phyloP scores from a whole-genome alignment of 192 early-diverging fungal genomes.

The Entomortierella beljakovae region DNA sequence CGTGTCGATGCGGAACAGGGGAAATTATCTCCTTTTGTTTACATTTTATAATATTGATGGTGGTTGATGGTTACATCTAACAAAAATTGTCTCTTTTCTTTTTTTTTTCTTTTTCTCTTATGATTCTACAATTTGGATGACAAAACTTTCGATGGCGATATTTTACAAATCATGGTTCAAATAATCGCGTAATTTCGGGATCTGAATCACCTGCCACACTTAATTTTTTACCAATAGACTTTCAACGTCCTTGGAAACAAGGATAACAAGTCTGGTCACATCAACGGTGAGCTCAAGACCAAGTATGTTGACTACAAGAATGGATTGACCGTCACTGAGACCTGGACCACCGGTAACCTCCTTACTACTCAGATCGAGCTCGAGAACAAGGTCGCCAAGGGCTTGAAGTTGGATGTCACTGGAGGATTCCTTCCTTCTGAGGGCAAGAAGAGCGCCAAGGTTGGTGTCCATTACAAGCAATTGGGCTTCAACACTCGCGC shows the following conservation, averaged over 20 bases:
- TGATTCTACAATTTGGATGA: constrained; percentile 5
- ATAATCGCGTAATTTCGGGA: constrained; percentile 28
- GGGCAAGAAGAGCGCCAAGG: constrained; percentile 83
- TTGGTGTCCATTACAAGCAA: constrained; percentile 96
- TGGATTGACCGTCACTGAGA: constrained; percentile 95
- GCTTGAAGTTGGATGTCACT: constrained; percentile 94
- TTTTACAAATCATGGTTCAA: not conserved
- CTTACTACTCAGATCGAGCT: constrained; percentile 94
- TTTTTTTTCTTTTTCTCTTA: not conserved
- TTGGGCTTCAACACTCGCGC: constrained; percentile 90
- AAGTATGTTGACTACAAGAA: constrained; percentile 96
- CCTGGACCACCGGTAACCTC: constrained; percentile 96
- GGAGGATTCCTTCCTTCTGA: constrained; percentile 87
- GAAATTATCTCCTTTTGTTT: not conserved
- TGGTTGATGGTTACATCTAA: too few relatives aligned
- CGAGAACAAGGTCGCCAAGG: constrained; percentile 93
- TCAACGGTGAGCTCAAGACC: constrained; percentile 97
- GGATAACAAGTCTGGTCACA: constrained; percentile 95
- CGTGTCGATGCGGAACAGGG: constrained; percentile 6
- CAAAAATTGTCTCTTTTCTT: too few relatives aligned
- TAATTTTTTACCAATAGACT: constrained; percentile 62
- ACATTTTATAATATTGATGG: too few relatives aligned
- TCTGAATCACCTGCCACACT: not conserved
- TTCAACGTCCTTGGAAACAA: constrained; percentile 96
- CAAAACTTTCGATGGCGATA: not conserved